Base-by-base conservation (phyloP, 768 basidiomycete genomes). In the Multifurca ochricompacta region DNA sequence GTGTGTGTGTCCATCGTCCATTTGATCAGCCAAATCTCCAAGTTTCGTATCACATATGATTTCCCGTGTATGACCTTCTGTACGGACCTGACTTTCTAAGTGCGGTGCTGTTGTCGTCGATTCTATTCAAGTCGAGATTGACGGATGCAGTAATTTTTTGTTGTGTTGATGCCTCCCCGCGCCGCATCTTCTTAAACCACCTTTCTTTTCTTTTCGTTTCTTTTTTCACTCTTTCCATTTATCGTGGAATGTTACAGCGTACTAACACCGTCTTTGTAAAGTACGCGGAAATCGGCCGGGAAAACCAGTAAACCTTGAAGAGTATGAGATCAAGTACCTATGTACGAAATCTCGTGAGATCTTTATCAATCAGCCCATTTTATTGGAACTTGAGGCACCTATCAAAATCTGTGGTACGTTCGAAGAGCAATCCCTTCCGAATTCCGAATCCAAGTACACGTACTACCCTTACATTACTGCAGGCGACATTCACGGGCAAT, bases 401-500 rank as follows among this genome's bases (percentile, higher is more conserved):
- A 97, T 99, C 75, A 99, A 99, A 83, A 97, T 99, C 71, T 97
- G 95, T 68, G 95, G 94, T 94, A 60, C 65, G 91, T 76, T n/a
- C n/a, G n/a, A n/a, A n/a, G n/a, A n/a, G n/a, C n/a, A n/a, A n/a
- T n/a, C n/a, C n/a, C n/a, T n/a, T n/a, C n/a, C n/a, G n/a, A n/a
- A n/a, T n/a, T n/a, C n/a, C n/a, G n/a, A n/a, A n/a, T n/a, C n/a
- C n/a, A n/a, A n/a, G n/a, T n/a, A n/a, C n/a, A n/a, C n/a, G n/a
- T n/a, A n/a, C n/a, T n/a, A n/a, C n/a, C n/a, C n/a, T n/a, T n/a
- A n/a, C n/a, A n/a, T 49, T 30, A 60, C 53, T 18, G 28, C 68
- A 96, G 93, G 94, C 69, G 95, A 97, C 72, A 97, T 97, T 62
- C 95, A 97, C 64, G 95, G 95, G 59, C 95, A 99, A 76, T 99